Percentiles rank a stretch among this genome's conserved stretches.
phyloP scores from a whole-genome alignment of 2,329 filamentous ascomycete species.

The Clarireedia paspali region DNA sequence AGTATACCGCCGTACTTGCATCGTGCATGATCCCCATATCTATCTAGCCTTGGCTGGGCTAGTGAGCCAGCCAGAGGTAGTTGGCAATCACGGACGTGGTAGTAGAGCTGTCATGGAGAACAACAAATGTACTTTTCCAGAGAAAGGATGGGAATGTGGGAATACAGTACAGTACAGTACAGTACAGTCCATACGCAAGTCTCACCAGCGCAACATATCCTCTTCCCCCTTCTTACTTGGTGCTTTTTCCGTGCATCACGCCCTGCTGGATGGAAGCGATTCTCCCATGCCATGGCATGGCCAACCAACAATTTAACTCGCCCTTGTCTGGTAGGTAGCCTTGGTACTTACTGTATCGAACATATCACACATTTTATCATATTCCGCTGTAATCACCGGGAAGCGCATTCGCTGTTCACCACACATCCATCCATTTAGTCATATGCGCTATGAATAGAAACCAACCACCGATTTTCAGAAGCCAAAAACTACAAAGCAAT shows the following conservation, averaged over 20 bases:
- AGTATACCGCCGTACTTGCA: not conserved
- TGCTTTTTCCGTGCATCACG: not conserved
- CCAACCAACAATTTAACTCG: no score
- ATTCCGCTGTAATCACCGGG: not conserved
- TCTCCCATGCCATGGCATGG: no score
- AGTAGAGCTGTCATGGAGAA: no score
- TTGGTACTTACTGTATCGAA: no score
- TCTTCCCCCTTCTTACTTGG: not conserved
- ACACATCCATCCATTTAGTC: not conserved
- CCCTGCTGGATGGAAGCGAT: no score
- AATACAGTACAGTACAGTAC: no score
- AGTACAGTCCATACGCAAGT: no score
- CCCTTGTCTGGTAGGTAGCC: no score
- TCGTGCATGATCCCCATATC: not conserved
- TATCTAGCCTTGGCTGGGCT: not conserved
- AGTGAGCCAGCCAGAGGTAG: not conserved
- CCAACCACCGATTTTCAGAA: not conserved
- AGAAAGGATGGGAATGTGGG: no score
- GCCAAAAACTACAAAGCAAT: not conserved
- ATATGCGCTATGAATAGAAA: constrained; percentile 4
- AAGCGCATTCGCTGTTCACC: not conserved
- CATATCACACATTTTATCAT: not conserved
- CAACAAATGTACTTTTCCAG: no score
- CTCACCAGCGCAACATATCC: no score
- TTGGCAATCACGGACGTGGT: no score